Evolutionary conservation across 306 rosid genomes (phyloP).

Genomic region (Datisca glomerata): DNA sequence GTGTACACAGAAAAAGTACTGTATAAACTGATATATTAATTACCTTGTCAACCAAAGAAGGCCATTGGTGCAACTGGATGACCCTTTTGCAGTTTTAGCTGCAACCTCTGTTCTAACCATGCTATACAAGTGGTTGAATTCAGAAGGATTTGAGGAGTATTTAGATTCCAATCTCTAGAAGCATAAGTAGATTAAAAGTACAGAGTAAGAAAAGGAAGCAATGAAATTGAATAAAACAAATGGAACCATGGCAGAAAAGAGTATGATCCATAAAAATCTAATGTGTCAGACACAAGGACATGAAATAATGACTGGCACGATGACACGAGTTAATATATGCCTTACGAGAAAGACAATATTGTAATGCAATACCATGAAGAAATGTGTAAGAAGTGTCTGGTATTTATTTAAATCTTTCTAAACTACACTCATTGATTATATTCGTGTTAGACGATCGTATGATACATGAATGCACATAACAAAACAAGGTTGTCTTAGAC

Average conservation of each 20-base stretch:
- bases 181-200: constrained; percentile 9
- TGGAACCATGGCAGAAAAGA: background rate
- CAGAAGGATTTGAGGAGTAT: constrained; percentile 40
- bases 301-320: too few relatives aligned
- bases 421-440: too few relatives aligned
- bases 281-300: too few relatives aligned
- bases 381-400: too few relatives aligned
- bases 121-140: constrained; percentile 56
- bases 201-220: background rate
- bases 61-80: constrained; percentile 96
- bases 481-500: too few relatives aligned
- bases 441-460: too few relatives aligned
- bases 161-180: constrained; percentile 81
- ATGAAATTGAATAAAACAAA: background rate
- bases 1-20: constrained; percentile 1
- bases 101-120: constrained; percentile 76
- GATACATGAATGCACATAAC: too few relatives aligned
- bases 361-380: too few relatives aligned
- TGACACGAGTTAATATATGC: too few relatives aligned
- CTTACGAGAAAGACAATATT: too few relatives aligned
- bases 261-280: too few relatives aligned
- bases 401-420: too few relatives aligned
- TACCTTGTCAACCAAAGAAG: constrained; percentile 99
- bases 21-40: constrained; percentile 1
- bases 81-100: constrained; percentile 60